These are phyloP conservation scores for Oryza meyeriana DNA, from an alignment of 176 grass and related monocot species.

Conservation along the genomic window DNA sequence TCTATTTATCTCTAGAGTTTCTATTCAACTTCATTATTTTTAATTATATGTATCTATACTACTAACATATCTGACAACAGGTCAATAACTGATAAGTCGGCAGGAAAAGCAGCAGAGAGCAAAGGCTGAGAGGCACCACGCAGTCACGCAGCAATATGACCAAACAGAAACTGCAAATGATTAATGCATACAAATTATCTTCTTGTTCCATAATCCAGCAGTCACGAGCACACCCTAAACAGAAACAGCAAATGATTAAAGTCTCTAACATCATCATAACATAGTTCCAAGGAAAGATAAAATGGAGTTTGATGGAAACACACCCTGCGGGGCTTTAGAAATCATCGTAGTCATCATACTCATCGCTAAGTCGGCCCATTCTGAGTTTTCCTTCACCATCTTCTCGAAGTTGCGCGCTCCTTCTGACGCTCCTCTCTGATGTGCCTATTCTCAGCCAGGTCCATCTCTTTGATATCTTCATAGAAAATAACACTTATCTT, in stretches of 20 bases:
- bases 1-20: no score
- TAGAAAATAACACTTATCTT: not conserved
- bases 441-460: not conserved
- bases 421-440: not conserved
- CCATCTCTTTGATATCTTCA: not conserved
- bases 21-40: no score
- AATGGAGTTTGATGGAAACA: not conserved
- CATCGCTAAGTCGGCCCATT: not conserved
- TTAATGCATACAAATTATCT: not conserved
- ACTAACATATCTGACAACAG: no score
- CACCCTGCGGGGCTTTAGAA: not conserved
- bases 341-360: not conserved
- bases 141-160: no score
- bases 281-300: no score
- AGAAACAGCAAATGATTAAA: not conserved
- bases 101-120: not conserved
- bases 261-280: not conserved
- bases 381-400: conserved; percentile 2
- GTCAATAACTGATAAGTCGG: not conserved
- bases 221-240: not conserved
- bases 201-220: not conserved
- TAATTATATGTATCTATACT: no score
- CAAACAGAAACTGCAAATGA: not conserved
- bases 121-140: not conserved
- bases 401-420: conserved; percentile 1